A percentile compares a stretch with the other conserved stretches of the same genome.
phyloP scores from a whole-genome alignment of 140 eudicot species.

The Erigeron philadelphicus region DNA sequence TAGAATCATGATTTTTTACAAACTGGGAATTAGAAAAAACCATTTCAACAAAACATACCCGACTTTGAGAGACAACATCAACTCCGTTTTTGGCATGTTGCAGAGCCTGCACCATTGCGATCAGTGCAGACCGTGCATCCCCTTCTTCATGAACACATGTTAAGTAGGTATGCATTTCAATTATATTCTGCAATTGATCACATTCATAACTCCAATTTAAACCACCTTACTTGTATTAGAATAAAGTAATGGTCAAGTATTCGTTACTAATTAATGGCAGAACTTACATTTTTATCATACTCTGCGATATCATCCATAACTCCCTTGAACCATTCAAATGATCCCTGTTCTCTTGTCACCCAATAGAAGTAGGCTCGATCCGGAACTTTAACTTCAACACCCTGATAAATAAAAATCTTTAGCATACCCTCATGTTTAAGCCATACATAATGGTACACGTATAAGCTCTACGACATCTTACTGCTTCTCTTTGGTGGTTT shows the following conservation, averaged over 20 bases:
- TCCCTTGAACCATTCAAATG: constrained; percentile 97
- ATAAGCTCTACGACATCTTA: constrained; percentile 11
- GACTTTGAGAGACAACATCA: constrained; percentile 68
- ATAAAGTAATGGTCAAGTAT: background rate
- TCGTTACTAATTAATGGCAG: no score
- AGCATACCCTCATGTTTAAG: constrained; percentile 17
- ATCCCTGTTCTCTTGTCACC: constrained; percentile 96
- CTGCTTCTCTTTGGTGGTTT: constrained; percentile 38
- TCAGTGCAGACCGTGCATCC: constrained; percentile 78
- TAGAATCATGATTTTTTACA: constrained; percentile 1
- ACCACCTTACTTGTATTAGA: background rate
- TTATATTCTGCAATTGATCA: constrained; percentile 43
- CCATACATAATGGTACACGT: background rate
- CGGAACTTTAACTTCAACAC: constrained; percentile 40
- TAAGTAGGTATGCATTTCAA: constrained; percentile 91
- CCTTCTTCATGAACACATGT: constrained; percentile 86
- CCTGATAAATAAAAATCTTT: constrained; percentile 18
- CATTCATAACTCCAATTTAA: constrained; percentile 16
- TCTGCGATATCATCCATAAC: constrained; percentile 97
- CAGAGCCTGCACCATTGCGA: constrained; percentile 69
- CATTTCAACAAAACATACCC: constrained; percentile 37
- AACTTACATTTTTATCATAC: constrained; percentile 59
- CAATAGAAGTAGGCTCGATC: constrained; percentile 93
- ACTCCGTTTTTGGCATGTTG: constrained; percentile 76
- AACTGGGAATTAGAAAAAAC: background rate